Evolutionary conservation across 768 basidiomycete species (phyloP), one percentile per base, ranked within the genome.

Genomic region (Kwoniella shandongensis): DNA sequence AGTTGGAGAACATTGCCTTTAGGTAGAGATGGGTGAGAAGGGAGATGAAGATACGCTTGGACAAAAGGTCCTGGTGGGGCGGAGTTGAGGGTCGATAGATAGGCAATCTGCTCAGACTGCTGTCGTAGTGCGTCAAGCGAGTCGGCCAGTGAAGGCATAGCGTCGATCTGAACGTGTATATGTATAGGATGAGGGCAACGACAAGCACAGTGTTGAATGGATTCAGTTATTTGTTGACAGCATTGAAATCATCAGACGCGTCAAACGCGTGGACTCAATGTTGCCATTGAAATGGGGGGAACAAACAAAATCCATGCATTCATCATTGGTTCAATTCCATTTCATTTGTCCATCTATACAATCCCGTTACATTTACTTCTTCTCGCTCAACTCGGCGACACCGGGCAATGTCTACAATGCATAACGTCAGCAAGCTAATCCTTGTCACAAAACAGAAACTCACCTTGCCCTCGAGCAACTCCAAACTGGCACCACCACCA

Each of bases 401-500:
- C 93, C 93, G 51, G 93, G 93, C 20, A 97, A 83, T 45, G 79
- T 85, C 89, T 90, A 38, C 11, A 8, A 12, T 29, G 25, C 26
- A 20, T 20, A 29, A 18, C 20, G 29, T 48, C 57, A 51, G 30
- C 22, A 2, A 18, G n/a, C n/a, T 17, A 36, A 35, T 36, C 10
- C 17, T 40, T 15, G 13, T 22, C n/a, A 1, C 4, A 26, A n/a
- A 30, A 29, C 26, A 32, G 15, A 7, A 0, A 57, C 70, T 70
- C 69, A 91, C 92, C 86, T 99, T 99, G 78, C 94, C 94, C 81
- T 99, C 94, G 67, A 99, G 83, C 38, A 99, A 83, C 78, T 99
- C 94, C 57, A 99, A 84, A 74, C 87, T 69, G 40, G 75, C 77
- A 62, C 77, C 76, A 62, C 75, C 94, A 61, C 94, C 94, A 35